These are phyloP conservation scores for Cucumis sativus DNA, from an alignment of 306 rosid genomes.

Conservation along the genomic window DNA sequence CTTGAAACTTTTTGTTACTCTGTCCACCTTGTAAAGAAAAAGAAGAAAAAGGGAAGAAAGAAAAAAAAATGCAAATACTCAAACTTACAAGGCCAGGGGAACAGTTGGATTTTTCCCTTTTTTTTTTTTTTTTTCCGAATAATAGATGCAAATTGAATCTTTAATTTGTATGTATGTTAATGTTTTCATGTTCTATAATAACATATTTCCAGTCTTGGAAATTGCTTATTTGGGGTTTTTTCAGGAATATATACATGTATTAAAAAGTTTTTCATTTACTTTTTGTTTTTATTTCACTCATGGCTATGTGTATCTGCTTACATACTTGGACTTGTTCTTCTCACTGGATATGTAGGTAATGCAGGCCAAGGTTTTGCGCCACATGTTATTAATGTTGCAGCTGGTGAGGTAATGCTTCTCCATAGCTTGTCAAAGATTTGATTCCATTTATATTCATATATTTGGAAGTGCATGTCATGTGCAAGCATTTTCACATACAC, in stretches of 20 bases:
- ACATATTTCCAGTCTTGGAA: not conserved
- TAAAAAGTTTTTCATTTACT: not conserved
- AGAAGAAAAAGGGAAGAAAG: not conserved
- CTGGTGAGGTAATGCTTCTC: conserved; percentile 70
- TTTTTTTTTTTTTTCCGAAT: not conserved
- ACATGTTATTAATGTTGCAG: conserved; percentile 57
- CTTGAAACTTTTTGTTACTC: not conserved
- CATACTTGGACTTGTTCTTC: conserved; percentile 10
- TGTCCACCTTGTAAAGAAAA: not conserved
- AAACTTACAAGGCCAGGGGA: not conserved
- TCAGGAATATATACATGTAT: not conserved
- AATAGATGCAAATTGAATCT: not conserved
- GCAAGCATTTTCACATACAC: not conserved
- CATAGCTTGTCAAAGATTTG: not conserved
- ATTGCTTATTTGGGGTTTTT: not conserved
- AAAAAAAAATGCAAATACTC: not conserved
- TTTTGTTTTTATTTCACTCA: not conserved
- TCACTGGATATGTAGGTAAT: conserved; percentile 53
- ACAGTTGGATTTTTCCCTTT: not conserved
- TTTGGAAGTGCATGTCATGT: not conserved
- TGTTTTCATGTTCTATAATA: not conserved
- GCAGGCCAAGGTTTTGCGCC: conserved; percentile 79
- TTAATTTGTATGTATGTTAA: not conserved
- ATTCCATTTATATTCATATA: not conserved
- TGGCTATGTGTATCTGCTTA: not conserved